phyloP scores from a whole-genome alignment of 108 stramenopile species.

The Aurantiochytrium sp. region DNA sequence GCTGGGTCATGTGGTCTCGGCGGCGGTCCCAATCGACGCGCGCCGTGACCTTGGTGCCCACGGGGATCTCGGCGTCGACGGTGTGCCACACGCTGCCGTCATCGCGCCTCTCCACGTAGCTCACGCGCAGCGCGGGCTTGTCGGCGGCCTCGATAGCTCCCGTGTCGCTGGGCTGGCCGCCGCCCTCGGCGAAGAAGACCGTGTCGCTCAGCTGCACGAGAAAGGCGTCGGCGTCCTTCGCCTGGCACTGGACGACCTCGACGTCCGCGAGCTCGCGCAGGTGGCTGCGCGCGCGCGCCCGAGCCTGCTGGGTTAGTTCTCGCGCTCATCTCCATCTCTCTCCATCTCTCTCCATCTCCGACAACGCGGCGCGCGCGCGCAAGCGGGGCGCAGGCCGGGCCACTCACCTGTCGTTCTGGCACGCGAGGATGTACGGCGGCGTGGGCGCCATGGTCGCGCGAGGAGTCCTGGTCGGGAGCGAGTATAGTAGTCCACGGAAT shows the following conservation, averaged over 20 bases:
- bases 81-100: neutral
- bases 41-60: neutral
- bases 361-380: neutral
- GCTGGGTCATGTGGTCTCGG: conserved; percentile 37
- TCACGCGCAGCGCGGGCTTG: neutral
- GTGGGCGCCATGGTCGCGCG: neutral
- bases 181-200: conserved; percentile 42
- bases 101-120: neutral
- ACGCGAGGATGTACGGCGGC: neutral
- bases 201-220: conserved; percentile 37
- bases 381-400: neutral
- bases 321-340: neutral
- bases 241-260: neutral
- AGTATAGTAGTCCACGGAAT: too few relatives aligned
- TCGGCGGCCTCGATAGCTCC: neutral
- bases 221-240: neutral
- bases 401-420: neutral
- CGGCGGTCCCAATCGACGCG: conserved; percentile 40
- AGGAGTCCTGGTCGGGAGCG: too few relatives aligned
- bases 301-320: neutral
- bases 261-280: neutral
- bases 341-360: neutral
- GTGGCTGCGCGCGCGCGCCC: neutral
- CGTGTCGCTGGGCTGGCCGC: conserved; percentile 40
- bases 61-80: neutral